Evolutionary conservation across 441 rosid species (phyloP), one percentile per base, ranked within the genome.

Genomic region (Populus trichocarpa): DNA sequence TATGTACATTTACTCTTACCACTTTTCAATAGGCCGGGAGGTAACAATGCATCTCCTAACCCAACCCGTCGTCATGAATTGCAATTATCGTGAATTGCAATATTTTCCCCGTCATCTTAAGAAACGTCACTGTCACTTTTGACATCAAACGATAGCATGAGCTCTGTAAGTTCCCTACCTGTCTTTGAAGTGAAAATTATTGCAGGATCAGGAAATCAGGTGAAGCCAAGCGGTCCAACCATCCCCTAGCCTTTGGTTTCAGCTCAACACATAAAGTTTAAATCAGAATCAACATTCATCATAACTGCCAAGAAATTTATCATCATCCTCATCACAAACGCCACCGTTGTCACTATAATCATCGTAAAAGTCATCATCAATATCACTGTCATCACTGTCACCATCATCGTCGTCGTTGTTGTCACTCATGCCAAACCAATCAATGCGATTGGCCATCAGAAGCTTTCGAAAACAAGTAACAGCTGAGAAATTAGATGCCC

Each of bases 121-220:
- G 88, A 81, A 68, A 28, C 87, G 40, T 80, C 84, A 32, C 85
- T 82, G 67, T 30, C 32, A 30, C 32, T 30, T 30, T 82, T 81
- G 76, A 83, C 84, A 53, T 83, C 82, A 82, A 89, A 86, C 33
- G 85, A 67, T 72, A 81, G 69, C 5, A 90, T 71, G 73, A 86
- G 85, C 68, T 90, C 90, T 71, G 86, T 76, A 77, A 89, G 89
- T 67, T 87, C 93, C 59, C 76, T 84, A 65, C 85, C 84, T 4
- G 81, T 75, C 87, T 81, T 76, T 74, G 91, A 75, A 89, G 72
- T 12, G 91, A 87, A 80, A 91, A 88, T 69, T 92, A 81, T 67
- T 87, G 96, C 78, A 87, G 33, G 89, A 95, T 79, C 79, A 93
- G 83, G 77, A 89, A 92, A 69, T 86, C 81, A 1, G 95, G 89